Conservation (phyloP, 163 green algal species). For the Chlamydomonas reinhardtii region DNA sequence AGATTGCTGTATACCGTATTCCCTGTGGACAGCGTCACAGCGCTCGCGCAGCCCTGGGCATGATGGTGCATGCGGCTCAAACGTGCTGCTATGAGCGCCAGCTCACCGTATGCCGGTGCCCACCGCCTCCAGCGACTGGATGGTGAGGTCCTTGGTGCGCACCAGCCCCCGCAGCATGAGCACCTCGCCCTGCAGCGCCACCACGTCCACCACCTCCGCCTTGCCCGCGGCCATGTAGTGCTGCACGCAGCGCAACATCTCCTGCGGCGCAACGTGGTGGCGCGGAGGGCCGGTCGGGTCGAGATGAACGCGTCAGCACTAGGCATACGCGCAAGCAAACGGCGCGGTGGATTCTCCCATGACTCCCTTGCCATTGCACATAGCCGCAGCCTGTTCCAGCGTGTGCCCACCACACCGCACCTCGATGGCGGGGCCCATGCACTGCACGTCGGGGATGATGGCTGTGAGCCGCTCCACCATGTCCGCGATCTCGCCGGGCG, state of each 20-base stretch:
- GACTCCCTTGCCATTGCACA: too few relatives aligned
- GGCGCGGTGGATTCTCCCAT: too few relatives aligned
- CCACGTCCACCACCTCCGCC: conserved; percentile 25
- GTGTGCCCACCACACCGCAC: conserved; percentile 22
- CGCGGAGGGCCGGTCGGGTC: too few relatives aligned
- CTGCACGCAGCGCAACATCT: conserved; percentile 44
- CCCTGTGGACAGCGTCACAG: too few relatives aligned
- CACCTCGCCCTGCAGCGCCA: conserved; percentile 55
- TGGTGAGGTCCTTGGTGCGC: conserved; percentile 33
- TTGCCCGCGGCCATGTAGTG: conserved; percentile 39
- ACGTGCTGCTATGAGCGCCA: too few relatives aligned
- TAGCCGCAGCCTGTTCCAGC: too few relatives aligned
- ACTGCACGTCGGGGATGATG: conserved; percentile 42
- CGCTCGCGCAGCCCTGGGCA: too few relatives aligned
- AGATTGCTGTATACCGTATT: too few relatives aligned
- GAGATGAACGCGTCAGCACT: too few relatives aligned
- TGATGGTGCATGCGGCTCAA: too few relatives aligned
- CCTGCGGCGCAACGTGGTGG: neutral
- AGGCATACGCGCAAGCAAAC: too few relatives aligned
- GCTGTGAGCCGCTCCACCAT: conserved; percentile 36
- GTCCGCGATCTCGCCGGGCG: conserved; percentile 27
- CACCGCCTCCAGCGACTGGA: conserved; percentile 45
- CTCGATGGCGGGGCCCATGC: conserved; percentile 34
- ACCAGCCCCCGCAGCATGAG: conserved; percentile 49
- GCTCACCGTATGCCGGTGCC: conserved; percentile 27